Evolutionary conservation across 352 stramenopile species (phyloP).

Genomic region (Globisporangium paddicum): DNA sequence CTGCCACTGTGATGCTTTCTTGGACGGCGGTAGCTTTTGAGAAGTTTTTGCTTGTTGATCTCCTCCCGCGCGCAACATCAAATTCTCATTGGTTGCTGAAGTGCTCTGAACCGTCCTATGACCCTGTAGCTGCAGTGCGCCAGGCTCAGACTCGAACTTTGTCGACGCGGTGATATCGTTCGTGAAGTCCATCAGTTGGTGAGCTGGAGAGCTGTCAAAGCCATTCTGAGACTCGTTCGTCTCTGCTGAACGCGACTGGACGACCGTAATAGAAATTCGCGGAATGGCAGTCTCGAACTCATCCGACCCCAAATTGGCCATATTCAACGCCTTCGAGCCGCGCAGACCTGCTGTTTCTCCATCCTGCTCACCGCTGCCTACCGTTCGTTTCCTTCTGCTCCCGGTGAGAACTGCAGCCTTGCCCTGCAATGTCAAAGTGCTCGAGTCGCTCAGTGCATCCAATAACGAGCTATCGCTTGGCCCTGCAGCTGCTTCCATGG

Average conservation of each 20-base stretch:
- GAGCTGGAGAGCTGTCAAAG: background rate
- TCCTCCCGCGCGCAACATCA: background rate
- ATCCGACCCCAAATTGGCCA: background rate
- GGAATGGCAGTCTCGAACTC: background rate
- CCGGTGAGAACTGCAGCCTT: background rate
- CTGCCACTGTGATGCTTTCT: background rate
- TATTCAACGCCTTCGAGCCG: background rate
- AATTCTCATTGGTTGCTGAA: background rate
- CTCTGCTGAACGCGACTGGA: background rate
- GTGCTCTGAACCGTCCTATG: background rate
- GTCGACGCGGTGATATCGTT: background rate
- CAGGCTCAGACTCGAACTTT: background rate
- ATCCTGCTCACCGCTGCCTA: background rate
- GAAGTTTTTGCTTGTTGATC: background rate
- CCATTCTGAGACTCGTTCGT: background rate
- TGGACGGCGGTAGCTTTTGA: background rate
- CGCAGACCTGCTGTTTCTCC: background rate
- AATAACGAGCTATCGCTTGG: background rate
- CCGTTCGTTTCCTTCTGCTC: background rate
- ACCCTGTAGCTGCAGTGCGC: constrained; percentile 2
- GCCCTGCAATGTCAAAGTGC: background rate
- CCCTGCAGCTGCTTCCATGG: background rate
- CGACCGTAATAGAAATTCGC: constrained; percentile 2
- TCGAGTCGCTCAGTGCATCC: background rate
- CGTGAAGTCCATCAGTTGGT: background rate